Percentiles rank a stretch among this genome's conserved stretches.
Evolutionary conservation across 2,329 filamentous ascomycete genomes (phyloP).

Genomic region (Colletotrichum coccodes): DNA sequence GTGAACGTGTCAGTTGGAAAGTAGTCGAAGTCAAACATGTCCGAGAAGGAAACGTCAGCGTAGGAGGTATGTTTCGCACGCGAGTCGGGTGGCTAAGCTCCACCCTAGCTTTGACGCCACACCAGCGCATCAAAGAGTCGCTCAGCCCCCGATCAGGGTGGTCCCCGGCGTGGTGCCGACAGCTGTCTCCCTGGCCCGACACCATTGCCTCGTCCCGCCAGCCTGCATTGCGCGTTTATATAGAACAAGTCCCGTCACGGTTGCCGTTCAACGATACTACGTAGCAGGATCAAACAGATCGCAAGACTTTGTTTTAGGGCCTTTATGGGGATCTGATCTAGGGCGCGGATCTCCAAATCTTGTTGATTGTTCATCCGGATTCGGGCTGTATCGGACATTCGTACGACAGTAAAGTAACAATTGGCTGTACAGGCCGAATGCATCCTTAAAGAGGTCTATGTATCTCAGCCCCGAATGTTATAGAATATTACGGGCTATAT

Average conservation of each 20-base stretch:
- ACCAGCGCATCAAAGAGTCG: conserved; percentile 30
- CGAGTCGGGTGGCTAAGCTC: conserved; percentile 34
- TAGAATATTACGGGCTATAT: not conserved
- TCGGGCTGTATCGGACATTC: not conserved
- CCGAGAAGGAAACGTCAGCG: conserved; percentile 33
- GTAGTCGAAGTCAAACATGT: conserved; percentile 24
- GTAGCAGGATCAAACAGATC: not conserved
- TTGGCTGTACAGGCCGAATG: not conserved
- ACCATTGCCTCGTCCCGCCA: not conserved
- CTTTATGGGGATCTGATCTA: not conserved
- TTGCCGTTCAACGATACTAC: not conserved
- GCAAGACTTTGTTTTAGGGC: not conserved
- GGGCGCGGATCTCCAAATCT: not conserved
- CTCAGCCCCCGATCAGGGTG: conserved; percentile 22
- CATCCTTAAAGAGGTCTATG: not conserved
- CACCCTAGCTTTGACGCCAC: conserved; percentile 34
- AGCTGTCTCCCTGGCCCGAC: conserved; percentile 13
- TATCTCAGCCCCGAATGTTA: not conserved
- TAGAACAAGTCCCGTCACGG: not conserved
- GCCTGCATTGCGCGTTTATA: conserved; percentile 17
- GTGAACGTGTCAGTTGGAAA: conserved; percentile 26
- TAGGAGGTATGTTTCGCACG: conserved; percentile 34
- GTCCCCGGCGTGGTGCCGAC: conserved; percentile 16
- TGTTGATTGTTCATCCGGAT: not conserved
- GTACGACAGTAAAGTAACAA: not conserved